A percentile compares a stretch with the other conserved stretches of the same genome.
Conservation (phyloP, 352 stramenopile species). For the Ophiocytium majus region DNA sequence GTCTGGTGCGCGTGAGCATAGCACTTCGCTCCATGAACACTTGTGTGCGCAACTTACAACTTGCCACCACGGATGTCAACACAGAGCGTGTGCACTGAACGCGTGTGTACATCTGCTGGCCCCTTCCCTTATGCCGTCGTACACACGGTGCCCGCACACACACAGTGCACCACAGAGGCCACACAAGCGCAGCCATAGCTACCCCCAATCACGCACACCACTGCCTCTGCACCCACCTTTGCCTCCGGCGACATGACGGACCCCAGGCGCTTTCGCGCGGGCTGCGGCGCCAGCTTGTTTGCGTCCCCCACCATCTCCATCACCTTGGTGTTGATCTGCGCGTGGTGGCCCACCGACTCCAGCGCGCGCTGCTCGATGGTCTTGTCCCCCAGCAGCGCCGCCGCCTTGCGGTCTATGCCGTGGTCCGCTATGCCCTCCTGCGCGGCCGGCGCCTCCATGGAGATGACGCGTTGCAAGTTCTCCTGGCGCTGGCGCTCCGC, state of each 20-base stretch:
- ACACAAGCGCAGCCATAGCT: too few relatives aligned
- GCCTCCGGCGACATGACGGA: slow-evolving; percentile 7
- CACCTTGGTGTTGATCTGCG: slow-evolving; percentile 10
- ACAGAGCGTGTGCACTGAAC: too few relatives aligned
- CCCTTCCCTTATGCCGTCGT: too few relatives aligned
- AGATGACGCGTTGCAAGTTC: neutral
- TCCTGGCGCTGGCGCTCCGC: neutral
- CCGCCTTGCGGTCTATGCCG: neutral
- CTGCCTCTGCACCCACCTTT: slow-evolving; percentile 5
- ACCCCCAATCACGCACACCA: too few relatives aligned
- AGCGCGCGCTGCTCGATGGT: neutral
- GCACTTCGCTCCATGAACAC: too few relatives aligned
- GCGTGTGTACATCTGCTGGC: too few relatives aligned
- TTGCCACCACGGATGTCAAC: too few relatives aligned
- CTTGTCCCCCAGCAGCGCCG: slow-evolving; percentile 4
- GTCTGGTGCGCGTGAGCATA: too few relatives aligned
- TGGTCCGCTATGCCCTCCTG: neutral
- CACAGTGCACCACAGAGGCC: too few relatives aligned
- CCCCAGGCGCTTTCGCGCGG: neutral
- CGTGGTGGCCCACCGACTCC: neutral
- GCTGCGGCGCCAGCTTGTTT: slow-evolving; percentile 8
- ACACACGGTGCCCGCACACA: too few relatives aligned
- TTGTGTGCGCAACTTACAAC: too few relatives aligned
- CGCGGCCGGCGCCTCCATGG: neutral
- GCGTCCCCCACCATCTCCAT: slow-evolving; percentile 18